Evolutionary conservation across 108 stramenopile genomes (phyloP), one percentile per base, ranked within the genome.

Genomic region (Discostella stelligeroides): DNA sequence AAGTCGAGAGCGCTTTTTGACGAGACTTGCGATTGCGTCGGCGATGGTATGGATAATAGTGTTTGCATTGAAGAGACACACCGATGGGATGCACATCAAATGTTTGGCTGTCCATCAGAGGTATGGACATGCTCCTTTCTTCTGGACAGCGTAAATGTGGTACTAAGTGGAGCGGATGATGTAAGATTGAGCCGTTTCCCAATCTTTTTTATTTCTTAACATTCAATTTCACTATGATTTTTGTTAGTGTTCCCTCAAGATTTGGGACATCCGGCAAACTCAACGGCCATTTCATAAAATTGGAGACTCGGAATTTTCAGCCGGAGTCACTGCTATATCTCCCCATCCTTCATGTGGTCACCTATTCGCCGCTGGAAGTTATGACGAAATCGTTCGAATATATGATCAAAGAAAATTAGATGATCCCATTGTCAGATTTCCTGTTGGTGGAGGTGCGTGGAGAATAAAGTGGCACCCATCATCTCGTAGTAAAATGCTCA

Each of bases 381-480:
- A 95, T 60, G 94, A 95, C 70, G 94, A 92, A 66, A 75, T 74
- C 15, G 68, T 95, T 18, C 57, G 80, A n/a, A 18, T 95, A 15
- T 88, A 79, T 41, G 94, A 95, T 81, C 40, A 81, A 10, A 76
- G 91, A 47, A 80, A 76, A 27, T 45, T 80, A 42, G 39, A 66
- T 25, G 59, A 48, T 20, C 79, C 68, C 25, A 25, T 80, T 27
- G 41, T 50, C 34, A 75, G 63, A 29, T 49, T 67, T 46, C 23
- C 38, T 43, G 58, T 90, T 1, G 91, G 91, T 60, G 94, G 94
- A 28, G 94, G 94, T 6, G 81, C 92, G 10, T 95, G 94, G 94
- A 82, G 94, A 62, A 76, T 90, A 37, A 90, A 92, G 57, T 95
- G 94, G 94, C 91, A 95, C 81, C 94, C 94, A 27, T 30, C 48